Conservation (phyloP, 805 yeast species). For the Blastobotrys muscicola region DNA sequence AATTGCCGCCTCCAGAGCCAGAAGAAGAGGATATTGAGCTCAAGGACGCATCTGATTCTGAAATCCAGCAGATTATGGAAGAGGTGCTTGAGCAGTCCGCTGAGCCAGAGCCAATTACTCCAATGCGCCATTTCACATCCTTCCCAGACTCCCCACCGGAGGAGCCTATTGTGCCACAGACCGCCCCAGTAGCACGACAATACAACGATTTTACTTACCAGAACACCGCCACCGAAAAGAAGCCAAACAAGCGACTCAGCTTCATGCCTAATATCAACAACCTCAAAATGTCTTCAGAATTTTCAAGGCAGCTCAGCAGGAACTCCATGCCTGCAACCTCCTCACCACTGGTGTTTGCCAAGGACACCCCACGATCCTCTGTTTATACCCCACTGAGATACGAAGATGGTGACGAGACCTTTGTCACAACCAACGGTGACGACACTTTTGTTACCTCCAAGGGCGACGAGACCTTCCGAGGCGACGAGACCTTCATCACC, state of each 20-base stretch:
- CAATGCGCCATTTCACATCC: slow-evolving; percentile 8
- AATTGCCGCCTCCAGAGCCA: slow-evolving; percentile 1
- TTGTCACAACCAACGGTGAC: neutral
- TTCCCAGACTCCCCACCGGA: slow-evolving; percentile 5
- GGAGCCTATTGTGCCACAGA: too few relatives aligned
- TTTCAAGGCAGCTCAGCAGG: slow-evolving; percentile 4
- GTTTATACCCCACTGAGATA: neutral
- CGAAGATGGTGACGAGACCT: neutral
- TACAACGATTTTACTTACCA: neutral
- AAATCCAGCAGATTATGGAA: slow-evolving; percentile 1
- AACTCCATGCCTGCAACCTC: neutral
- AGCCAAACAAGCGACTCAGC: slow-evolving; percentile 11
- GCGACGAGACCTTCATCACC: too few relatives aligned
- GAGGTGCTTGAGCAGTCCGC: slow-evolving; percentile 1
- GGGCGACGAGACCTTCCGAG: too few relatives aligned
- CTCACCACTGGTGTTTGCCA: neutral
- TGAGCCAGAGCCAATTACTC: slow-evolving; percentile 1
- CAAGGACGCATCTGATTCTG: neutral
- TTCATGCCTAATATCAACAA: slow-evolving; percentile 17
- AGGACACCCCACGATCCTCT: neutral
- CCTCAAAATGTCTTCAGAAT: slow-evolving; percentile 13
- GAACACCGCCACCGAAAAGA: neutral
- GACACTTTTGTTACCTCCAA: too few relatives aligned
- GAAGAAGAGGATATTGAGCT: slow-evolving; percentile 5
- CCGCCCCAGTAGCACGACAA: neutral